Percentiles rank a stretch among this genome's conserved stretches.
These are phyloP conservation scores for Pseudoperonospora humuli DNA, from an alignment of 352 stramenopile genomes.

Conservation along the genomic window DNA sequence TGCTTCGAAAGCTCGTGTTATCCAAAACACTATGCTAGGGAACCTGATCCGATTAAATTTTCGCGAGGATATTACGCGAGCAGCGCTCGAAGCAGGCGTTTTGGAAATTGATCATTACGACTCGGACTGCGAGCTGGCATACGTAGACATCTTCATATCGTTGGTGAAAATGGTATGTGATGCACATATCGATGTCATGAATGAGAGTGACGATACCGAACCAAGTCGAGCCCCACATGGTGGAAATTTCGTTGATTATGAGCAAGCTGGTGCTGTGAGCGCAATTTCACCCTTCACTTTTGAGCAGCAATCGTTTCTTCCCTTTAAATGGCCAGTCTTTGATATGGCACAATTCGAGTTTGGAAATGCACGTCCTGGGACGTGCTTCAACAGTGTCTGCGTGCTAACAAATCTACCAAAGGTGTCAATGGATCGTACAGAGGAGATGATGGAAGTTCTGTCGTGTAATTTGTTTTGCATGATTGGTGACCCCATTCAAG, in stretches of 20 bases:
- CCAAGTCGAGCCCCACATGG: slow-evolving; percentile 3
- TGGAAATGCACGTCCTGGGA: slow-evolving; percentile 60
- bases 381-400: slow-evolving; percentile 78
- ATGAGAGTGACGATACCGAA: slow-evolving; percentile 1
- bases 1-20: slow-evolving; percentile 46
- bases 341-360: slow-evolving; percentile 88
- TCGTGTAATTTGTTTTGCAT: slow-evolving; percentile 73
- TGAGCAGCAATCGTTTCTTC: slow-evolving; percentile 24
- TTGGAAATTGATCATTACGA: slow-evolving; percentile 65
- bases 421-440: slow-evolving; percentile 60
- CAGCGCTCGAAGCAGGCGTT: slow-evolving; percentile 49
- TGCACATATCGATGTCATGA: slow-evolving; percentile 47
- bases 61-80: slow-evolving; percentile 27
- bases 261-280: background rate
- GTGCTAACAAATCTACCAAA: slow-evolving; percentile 78
- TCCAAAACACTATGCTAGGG: slow-evolving; percentile 45
- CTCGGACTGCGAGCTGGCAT: slow-evolving; percentile 61
- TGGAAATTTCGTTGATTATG: background rate
- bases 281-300: slow-evolving; percentile 1
- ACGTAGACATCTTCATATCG: slow-evolving; percentile 76
- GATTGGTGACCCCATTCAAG: slow-evolving; percentile 75
- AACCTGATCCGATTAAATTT: slow-evolving; percentile 49
- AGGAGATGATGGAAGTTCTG: slow-evolving; percentile 69
- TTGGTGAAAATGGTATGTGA: slow-evolving; percentile 71
- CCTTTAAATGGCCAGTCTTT: slow-evolving; percentile 84